These are phyloP conservation scores for Trichoderma gracile DNA, from an alignment of 2,329 filamentous ascomycete genomes.

Conservation along the genomic window DNA sequence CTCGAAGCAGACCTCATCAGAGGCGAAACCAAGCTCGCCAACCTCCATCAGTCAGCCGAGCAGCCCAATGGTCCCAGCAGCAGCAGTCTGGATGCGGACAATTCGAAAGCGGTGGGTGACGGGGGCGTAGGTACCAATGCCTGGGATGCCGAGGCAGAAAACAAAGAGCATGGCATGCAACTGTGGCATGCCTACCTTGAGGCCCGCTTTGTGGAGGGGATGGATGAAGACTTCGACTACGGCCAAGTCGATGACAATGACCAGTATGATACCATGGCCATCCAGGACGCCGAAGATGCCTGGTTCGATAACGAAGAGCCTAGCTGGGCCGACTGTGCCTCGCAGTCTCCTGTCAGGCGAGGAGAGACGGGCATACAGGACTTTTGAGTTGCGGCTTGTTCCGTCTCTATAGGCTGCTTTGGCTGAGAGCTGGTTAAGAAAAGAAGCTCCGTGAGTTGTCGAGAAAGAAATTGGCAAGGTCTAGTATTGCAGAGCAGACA, in stretches of 20 bases:
- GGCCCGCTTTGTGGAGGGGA: conserved; percentile 71
- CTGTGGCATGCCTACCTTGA: conserved; percentile 74
- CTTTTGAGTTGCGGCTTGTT: conserved; percentile 50
- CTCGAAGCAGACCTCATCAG: conserved; percentile 76
- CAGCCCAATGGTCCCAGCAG: background rate
- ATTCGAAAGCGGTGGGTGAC: conserved; percentile 18
- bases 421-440: background rate
- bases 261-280: conserved; percentile 65
- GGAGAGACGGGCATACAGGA: conserved; percentile 74
- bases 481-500: background rate
- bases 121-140: conserved; percentile 35
- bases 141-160: conserved; percentile 36
- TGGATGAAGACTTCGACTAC: conserved; percentile 81
- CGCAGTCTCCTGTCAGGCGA: conserved; percentile 36
- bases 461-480: background rate
- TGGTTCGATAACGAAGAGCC: conserved; percentile 83
- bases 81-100: background rate
- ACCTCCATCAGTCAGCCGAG: conserved; percentile 45
- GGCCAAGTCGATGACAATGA: conserved; percentile 67
- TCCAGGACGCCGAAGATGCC: conserved; percentile 65
- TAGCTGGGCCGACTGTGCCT: conserved; percentile 54
- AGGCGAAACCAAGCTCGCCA: conserved; percentile 72
- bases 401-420: too few species aligned
- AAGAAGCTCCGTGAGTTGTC: background rate
- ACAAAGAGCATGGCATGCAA: conserved; percentile 64